These are phyloP conservation scores for Phragmites australis DNA, from an alignment of 176 grass and related monocot species.

Conservation along the genomic window DNA sequence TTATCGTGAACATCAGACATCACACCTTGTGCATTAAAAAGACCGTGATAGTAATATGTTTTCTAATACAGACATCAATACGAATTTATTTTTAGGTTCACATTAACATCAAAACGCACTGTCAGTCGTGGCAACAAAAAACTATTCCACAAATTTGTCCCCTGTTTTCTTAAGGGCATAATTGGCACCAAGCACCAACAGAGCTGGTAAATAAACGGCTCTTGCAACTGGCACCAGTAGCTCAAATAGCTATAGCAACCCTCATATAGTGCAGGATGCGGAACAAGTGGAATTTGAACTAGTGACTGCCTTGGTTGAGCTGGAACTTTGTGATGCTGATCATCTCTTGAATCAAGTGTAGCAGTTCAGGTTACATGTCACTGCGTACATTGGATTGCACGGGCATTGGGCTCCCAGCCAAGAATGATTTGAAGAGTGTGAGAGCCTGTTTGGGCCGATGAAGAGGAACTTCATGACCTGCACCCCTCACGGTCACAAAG, in stretches of 20 bases:
- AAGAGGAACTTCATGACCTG: slow-evolving; percentile 90
- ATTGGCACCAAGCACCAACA: neutral
- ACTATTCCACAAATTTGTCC: neutral
- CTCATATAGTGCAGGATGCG: neutral
- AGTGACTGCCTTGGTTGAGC: neutral
- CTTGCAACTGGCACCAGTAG: neutral
- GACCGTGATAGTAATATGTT: neutral
- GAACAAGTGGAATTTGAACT: neutral
- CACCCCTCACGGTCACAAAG: slow-evolving; percentile 85
- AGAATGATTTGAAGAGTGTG: slow-evolving; percentile 77
- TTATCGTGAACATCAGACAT: neutral
- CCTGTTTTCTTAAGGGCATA: neutral
- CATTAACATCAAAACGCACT: neutral
- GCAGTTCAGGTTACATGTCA: slow-evolving; percentile 43
- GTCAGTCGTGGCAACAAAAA: slow-evolving; percentile 6
- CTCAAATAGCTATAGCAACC: slow-evolving; percentile 24
- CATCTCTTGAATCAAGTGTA: slow-evolving; percentile 13
- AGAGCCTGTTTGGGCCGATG: slow-evolving; percentile 87
- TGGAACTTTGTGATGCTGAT: neutral
- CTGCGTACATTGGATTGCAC: slow-evolving; percentile 40
- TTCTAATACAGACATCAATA: neutral
- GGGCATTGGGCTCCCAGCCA: slow-evolving; percentile 81
- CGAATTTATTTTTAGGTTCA: slow-evolving; percentile 10
- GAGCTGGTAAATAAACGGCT: slow-evolving; percentile 16
- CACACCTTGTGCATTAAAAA: neutral